phyloP scores from a whole-genome alignment of 441 rosid species.

The Erodium moschatum region DNA sequence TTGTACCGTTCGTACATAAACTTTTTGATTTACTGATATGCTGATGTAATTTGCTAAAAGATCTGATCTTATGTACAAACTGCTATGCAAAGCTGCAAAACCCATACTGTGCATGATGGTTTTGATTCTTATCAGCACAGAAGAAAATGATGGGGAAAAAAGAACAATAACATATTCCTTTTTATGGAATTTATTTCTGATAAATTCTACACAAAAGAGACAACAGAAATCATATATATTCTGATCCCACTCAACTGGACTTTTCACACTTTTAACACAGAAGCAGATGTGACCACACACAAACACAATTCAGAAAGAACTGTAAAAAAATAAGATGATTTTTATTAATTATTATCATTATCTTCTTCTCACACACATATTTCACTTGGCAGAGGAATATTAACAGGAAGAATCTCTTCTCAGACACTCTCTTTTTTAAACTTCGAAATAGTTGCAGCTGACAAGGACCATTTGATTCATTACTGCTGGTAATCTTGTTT shows the following conservation, averaged over 20 bases:
- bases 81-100: conserved; percentile 12
- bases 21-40: conserved; percentile 11
- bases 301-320: background rate
- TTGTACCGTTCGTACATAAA: background rate
- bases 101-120: conserved; percentile 25
- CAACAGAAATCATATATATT: conserved; percentile 23
- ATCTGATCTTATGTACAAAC: background rate
- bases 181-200: background rate
- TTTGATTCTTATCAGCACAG: conserved; percentile 38
- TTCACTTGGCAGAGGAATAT: conserved; percentile 35
- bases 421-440: conserved; percentile 20
- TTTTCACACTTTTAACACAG: conserved; percentile 14
- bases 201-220: background rate
- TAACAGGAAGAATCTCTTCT: conserved; percentile 35
- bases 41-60: conserved; percentile 13
- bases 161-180: conserved; percentile 26
- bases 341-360: too few relatives aligned
- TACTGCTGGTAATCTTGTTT: background rate
- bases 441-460: conserved; percentile 8
- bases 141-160: conserved; percentile 30
- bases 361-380: background rate
- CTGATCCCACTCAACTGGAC: conserved; percentile 33
- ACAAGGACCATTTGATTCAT: background rate
- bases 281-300: conserved; percentile 32
- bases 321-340: background rate